A percentile compares a stretch with the other conserved stretches of the same genome.
These are phyloP conservation scores for Cadophora gregata DNA, from an alignment of 2,329 filamentous ascomycete genomes.

Conservation along the genomic window DNA sequence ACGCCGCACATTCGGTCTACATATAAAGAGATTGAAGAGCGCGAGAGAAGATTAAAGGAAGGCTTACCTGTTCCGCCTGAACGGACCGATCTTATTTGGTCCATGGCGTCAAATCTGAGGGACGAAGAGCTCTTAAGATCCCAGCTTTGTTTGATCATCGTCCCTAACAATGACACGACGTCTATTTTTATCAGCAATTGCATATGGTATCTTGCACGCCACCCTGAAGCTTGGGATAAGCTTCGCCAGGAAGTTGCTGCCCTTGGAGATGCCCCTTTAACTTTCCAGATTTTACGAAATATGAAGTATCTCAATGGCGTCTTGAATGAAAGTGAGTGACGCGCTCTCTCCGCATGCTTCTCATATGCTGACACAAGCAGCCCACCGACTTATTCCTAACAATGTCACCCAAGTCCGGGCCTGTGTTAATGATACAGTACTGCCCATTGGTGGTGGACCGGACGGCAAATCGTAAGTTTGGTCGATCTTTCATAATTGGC, in stretches of 20 bases:
- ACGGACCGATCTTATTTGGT: conserved; percentile 5
- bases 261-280: background rate
- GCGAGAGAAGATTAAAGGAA: background rate
- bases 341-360: too few species aligned
- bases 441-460: background rate
- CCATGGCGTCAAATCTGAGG: background rate
- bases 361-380: background rate
- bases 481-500: too few species aligned
- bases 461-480: background rate
- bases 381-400: background rate
- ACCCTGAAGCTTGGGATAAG: background rate
- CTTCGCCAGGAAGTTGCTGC: background rate
- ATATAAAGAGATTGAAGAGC: background rate
- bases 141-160: background rate
- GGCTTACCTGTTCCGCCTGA: too few species aligned
- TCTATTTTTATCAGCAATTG: conserved; percentile 2
- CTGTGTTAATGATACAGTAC: background rate
- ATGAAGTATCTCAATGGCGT: background rate
- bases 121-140: background rate
- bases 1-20: background rate
- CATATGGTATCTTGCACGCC: background rate
- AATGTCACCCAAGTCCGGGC: background rate
- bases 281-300: background rate
- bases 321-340: background rate
- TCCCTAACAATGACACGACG: background rate